Evolutionary conservation across 2,329 filamentous ascomycete species (phyloP), one percentile per base, ranked within the genome.

Genomic region (Didymella arachidicola): DNA sequence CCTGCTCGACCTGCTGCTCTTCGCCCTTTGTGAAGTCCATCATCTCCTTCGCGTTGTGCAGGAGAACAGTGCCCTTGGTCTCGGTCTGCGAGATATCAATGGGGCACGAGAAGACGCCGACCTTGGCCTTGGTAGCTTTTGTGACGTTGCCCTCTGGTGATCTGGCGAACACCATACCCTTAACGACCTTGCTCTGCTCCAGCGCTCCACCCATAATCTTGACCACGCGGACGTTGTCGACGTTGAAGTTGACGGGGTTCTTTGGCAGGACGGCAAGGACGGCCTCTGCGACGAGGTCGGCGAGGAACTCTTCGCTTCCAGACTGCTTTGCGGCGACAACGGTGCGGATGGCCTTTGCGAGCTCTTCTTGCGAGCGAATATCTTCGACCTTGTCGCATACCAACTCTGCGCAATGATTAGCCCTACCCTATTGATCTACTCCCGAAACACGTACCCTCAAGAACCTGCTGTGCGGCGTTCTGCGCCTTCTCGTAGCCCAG

Each of bases 201-300:
- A 99, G 82, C 77, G 90, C 93, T 65, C 95, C 94, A 70, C 95
- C 95, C 94, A 99, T 98, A 73, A 99, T 99, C 86, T 99, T 99
- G 71, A 99, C 96, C 58, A 99, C 96, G 60, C 95, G 91, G 72
- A 99, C 89, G 79, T 99, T 99, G 83, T 99, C 95, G 65, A 99
- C 93, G 80, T 97, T 99, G 86, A 99, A 99, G 81, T 96, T 93
- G 77, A 85, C 81, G 22, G 95, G 91, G 81, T 97, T 97, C 84
- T 97, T 97, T 67, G 96, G 95, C 63, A 99, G 86, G 19, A 99
- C 93, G 43, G 92, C 88, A 56, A 98, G 87, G 22, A 89, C 86
- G 29, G 86, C 87, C 76, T 97, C 93, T 44, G 96, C 89, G 65
- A 99, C 93, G 72, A 98, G 85, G 53, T 89, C 83, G 61, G 93